Base-by-base conservation (phyloP, 352 stramenopile species). In the Phytophthora tubulina region DNA sequence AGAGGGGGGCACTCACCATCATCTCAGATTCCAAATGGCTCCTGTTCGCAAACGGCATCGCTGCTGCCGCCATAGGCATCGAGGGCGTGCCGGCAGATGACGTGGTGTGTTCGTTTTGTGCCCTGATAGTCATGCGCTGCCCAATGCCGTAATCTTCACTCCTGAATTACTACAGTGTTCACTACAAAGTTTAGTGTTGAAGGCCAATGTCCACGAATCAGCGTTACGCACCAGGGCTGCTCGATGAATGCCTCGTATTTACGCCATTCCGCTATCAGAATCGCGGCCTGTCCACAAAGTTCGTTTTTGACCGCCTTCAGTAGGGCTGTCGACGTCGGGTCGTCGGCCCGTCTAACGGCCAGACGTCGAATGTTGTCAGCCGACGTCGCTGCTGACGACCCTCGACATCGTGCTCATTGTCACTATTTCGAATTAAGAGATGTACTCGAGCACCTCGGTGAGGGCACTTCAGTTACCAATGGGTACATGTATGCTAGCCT, bases 261-360 rank as follows among this genome's bases (percentile, higher is more conserved):
- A 0, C 36, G n/a, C 52, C 52, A 60, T 8, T 60, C 33, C 3
- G 17, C 33, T 1, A 33, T 13, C 21, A 60, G 6, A 15, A 60
- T 60, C 9, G n/a, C 35, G 4, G 52, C 30, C n/a, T 60, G 52
- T 21, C 36, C 1, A 0, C 52, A 35, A 7, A 60, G 17, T 15
- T 60, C 52, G 17, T 60, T 60, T 10, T 48, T 60, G 7, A 48
- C 52, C 5, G n/a, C 35, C 5, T 48, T 60, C n/a, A 60, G 10
- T n/a, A n/a, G n/a, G n/a, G n/a, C n/a, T n/a, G n/a, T n/a, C n/a
- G n/a, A n/a, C n/a, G n/a, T n/a, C n/a, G n/a, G n/a, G n/a, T n/a
- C n/a, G n/a, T n/a, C n/a, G n/a, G n/a, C n/a, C n/a, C n/a, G n/a
- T n/a, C n/a, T n/a, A n/a, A n/a, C n/a, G n/a, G n/a, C n/a, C n/a